Evolutionary conservation across 805 yeast species (phyloP).

Genomic region (Metschnikowia gruessii): DNA sequence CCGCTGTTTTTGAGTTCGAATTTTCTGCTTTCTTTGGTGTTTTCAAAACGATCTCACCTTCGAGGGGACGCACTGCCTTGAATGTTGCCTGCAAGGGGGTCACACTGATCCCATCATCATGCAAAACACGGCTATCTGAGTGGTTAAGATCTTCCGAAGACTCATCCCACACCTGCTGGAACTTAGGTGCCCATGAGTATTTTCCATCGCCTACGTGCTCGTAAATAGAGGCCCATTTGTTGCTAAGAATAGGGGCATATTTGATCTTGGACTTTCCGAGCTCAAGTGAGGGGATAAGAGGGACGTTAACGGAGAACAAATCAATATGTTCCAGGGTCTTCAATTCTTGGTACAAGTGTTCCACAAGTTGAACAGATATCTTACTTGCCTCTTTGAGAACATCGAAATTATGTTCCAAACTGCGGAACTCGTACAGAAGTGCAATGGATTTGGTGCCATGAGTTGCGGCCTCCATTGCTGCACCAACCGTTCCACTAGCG

Average conservation of each 20-base stretch:
- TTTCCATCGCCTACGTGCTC: constrained; percentile 27
- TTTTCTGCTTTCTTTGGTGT: not conserved
- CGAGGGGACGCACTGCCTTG: constrained; percentile 47
- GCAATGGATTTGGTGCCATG: constrained; percentile 72
- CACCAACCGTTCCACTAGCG: constrained; percentile 95
- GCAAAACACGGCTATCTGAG: constrained; percentile 69
- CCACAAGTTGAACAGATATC: constrained; percentile 61
- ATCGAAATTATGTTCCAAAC: constrained; percentile 46
- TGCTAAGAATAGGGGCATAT: constrained; percentile 78
- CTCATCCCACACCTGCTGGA: constrained; percentile 58
- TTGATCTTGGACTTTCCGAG: constrained; percentile 56
- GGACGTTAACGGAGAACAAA: constrained; percentile 80
- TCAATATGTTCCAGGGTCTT: constrained; percentile 49
- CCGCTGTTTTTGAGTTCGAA: not conserved
- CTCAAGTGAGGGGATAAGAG: constrained; percentile 56
- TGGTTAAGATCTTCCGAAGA: constrained; percentile 41
- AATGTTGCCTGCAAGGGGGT: constrained; percentile 66
- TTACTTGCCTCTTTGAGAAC: constrained; percentile 63
- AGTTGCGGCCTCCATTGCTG: constrained; percentile 90
- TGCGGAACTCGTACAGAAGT: constrained; percentile 77
- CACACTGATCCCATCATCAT: constrained; percentile 57
- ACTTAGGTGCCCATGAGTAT: constrained; percentile 84
- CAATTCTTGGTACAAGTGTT: constrained; percentile 61
- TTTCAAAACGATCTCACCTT: constrained; percentile 55
- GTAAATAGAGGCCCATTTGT: constrained; percentile 75